A percentile compares a stretch with the other conserved stretches of the same genome.
These are phyloP conservation scores for Magnusiomyces magnusii DNA, from an alignment of 1,139 yeast genomes.

Conservation along the genomic window DNA sequence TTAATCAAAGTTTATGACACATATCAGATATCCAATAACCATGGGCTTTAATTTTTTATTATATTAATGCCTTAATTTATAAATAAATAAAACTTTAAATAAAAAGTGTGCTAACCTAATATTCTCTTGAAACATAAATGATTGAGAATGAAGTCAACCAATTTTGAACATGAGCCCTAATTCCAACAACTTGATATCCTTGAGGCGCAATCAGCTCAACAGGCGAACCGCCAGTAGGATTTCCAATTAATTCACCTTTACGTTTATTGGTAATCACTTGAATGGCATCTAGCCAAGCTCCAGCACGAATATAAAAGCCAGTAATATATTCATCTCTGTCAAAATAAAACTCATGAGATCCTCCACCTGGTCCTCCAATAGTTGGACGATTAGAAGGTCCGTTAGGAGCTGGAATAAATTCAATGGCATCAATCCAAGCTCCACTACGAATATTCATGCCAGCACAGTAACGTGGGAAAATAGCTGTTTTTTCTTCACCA, in stretches of 20 bases:
- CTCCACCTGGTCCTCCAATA: slow-evolving; percentile 1
- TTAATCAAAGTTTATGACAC: too few species aligned
- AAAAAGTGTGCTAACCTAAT: too few species aligned
- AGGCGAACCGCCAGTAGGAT: slow-evolving; percentile 61
- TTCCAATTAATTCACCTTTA: slow-evolving; percentile 45
- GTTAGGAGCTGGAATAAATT: slow-evolving; percentile 25
- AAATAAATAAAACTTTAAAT: too few species aligned
- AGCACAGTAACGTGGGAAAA: slow-evolving; percentile 32
- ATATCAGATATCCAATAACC: too few species aligned
- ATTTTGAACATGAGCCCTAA: background rate
- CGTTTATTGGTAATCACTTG: slow-evolving; percentile 50
- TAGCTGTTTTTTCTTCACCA: slow-evolving; percentile 20
- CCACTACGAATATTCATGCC: slow-evolving; percentile 63
- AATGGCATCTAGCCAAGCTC: slow-evolving; percentile 85
- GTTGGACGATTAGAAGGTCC: background rate
- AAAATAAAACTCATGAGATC: background rate
- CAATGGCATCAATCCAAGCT: slow-evolving; percentile 70
- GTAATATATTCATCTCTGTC: slow-evolving; percentile 48
- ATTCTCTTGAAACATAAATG: background rate
- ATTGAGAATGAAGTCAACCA: slow-evolving; percentile 1
- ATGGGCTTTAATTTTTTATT: too few species aligned
- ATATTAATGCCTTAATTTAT: too few species aligned
- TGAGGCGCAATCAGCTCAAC: slow-evolving; percentile 54
- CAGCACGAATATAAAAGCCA: slow-evolving; percentile 60
- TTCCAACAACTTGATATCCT: slow-evolving; percentile 40